Evolutionary conservation across 176 grass and related monocot species (phyloP).

Genomic region (Lolium multiflorum): DNA sequence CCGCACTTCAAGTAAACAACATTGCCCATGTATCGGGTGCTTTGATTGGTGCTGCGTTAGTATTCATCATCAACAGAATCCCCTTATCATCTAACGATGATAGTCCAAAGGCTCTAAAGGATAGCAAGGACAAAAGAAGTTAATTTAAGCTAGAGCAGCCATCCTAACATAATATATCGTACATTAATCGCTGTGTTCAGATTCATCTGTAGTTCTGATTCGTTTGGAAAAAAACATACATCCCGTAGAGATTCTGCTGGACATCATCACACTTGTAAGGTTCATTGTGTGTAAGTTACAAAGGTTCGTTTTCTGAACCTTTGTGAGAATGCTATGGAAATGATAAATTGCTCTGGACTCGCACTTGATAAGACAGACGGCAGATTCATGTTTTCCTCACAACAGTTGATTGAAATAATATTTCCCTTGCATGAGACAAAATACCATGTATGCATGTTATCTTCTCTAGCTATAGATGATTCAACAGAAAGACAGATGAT

Average conservation of each 20-base stretch:
- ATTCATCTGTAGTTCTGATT: slow-evolving; percentile 19
- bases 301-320: neutral
- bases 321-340: slow-evolving; percentile 12
- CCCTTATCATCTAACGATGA: slow-evolving; percentile 54
- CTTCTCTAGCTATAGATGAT: neutral
- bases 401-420: neutral
- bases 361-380: neutral
- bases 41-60: slow-evolving; percentile 84
- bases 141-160: slow-evolving; percentile 29
- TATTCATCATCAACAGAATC: slow-evolving; percentile 69
- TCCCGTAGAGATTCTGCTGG: neutral
- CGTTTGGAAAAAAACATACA: slow-evolving; percentile 14
- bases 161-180: slow-evolving; percentile 39
- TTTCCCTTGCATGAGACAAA: neutral
- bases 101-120: slow-evolving; percentile 48
- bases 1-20: slow-evolving; percentile 82
- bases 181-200: slow-evolving; percentile 7
- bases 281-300: neutral
- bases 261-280: neutral
- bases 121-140: slow-evolving; percentile 60
- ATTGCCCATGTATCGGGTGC: slow-evolving; percentile 96
- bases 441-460: neutral
- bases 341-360: neutral
- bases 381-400: neutral
- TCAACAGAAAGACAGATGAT: neutral